Percentiles rank a stretch among this genome's conserved stretches.
Conservation (phyloP, 805 yeast species). For the Brettanomyces naardenensis region DNA sequence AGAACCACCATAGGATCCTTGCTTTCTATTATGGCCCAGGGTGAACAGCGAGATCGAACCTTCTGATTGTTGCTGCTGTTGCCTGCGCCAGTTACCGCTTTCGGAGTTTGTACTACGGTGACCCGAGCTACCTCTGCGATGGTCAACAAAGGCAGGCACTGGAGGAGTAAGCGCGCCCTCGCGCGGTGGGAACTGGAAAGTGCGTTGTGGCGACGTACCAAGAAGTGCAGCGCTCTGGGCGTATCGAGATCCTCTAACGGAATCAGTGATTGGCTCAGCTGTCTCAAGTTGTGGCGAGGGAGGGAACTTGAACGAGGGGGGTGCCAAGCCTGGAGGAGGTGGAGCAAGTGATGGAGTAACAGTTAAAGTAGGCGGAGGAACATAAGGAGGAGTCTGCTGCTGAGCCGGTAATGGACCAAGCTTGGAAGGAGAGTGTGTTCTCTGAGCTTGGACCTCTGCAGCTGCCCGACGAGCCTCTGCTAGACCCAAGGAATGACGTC, state of each 20-base stretch:
- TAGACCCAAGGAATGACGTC: conserved; percentile 89
- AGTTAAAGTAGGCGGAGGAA: conserved; percentile 6
- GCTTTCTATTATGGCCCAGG: conserved; percentile 67
- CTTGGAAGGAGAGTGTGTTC: conserved; percentile 32
- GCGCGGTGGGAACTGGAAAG: conserved; percentile 61
- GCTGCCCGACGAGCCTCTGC: conserved; percentile 95
- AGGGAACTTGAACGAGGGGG: conserved; percentile 50
- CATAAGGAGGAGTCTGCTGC: background rate
- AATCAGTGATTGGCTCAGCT: conserved; percentile 6
- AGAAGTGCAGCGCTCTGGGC: conserved; percentile 24
- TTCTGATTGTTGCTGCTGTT: no score
- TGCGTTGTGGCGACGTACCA: conserved; percentile 34
- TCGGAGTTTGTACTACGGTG: background rate
- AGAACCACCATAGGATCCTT: conserved; percentile 65
- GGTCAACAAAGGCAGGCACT: background rate
- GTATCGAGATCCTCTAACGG: conserved; percentile 3
- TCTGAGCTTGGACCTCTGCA: conserved; percentile 79
- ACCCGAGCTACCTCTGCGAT: background rate
- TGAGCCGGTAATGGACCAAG: background rate
- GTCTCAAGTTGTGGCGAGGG: conserved; percentile 21
- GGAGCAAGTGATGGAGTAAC: conserved; percentile 6
- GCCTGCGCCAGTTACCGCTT: background rate
- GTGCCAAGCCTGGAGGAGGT: conserved; percentile 8
- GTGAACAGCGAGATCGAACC: conserved; percentile 31
- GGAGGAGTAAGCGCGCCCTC: conserved; percentile 7